phyloP scores from a whole-genome alignment of 192 early-diverging fungal genomes.

The Rhizophagus clarus region DNA sequence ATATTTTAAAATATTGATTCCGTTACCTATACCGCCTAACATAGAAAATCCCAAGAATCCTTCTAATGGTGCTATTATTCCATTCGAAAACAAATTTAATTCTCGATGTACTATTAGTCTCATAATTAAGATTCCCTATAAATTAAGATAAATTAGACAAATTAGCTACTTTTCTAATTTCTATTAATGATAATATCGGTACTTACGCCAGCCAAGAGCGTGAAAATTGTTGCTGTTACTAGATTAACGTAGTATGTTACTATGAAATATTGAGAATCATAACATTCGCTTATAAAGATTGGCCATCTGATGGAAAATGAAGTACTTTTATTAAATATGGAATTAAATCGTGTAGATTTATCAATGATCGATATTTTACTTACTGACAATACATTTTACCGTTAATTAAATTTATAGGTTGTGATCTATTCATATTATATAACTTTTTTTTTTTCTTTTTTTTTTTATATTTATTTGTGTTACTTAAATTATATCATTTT shows the following conservation, averaged over 20 bases:
- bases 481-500: too few relatives aligned
- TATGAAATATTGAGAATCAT: not conserved
- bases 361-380: too few relatives aligned
- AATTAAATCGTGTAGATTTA: too few relatives aligned
- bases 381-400: too few relatives aligned
- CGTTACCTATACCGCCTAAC: not conserved
- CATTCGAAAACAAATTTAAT: not conserved
- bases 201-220: not conserved
- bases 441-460: too few relatives aligned
- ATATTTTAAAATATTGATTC: not conserved
- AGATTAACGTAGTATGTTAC: not conserved
- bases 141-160: not conserved
- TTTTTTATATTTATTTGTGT: too few relatives aligned
- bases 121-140: not conserved
- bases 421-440: too few relatives aligned
- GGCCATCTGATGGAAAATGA: not conserved
- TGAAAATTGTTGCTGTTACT: not conserved
- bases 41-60: not conserved
- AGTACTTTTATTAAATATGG: not conserved
- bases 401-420: too few relatives aligned
- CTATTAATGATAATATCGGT: not conserved
- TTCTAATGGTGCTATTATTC: constrained; percentile 15
- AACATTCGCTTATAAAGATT: not conserved
- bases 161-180: not conserved
- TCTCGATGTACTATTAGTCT: not conserved